Evolutionary conservation across 306 rosid genomes (phyloP).

Genomic region (Citrullus amarus): DNA sequence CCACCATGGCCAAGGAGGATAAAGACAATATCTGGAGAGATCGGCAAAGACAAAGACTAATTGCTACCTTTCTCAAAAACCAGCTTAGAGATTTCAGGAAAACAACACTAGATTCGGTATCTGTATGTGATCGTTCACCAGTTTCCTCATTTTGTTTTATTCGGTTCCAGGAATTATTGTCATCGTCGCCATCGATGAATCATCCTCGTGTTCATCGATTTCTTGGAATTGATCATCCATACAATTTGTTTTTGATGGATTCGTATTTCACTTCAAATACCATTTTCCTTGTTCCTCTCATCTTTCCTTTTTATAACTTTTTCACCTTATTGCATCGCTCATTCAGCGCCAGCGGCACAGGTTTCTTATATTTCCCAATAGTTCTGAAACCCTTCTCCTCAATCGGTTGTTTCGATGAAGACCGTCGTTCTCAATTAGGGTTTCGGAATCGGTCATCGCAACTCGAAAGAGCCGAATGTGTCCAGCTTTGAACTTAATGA

Average conservation of each 20-base stretch:
- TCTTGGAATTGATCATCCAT: background rate
- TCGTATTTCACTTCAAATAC: slow-evolving; percentile 1
- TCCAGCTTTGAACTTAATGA: slow-evolving; percentile 20
- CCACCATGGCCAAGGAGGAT: background rate
- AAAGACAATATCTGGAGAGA: slow-evolving; percentile 9
- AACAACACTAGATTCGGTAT: background rate
- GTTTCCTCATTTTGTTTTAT: background rate
- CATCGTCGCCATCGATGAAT: slow-evolving; percentile 24
- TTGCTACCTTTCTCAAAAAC: background rate
- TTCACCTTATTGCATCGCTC: background rate
- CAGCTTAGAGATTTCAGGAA: slow-evolving; percentile 14
- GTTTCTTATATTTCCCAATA: slow-evolving; percentile 5
- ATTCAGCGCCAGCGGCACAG: background rate
- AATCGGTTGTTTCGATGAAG: background rate
- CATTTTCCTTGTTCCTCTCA: slow-evolving; percentile 11
- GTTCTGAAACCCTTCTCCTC: background rate
- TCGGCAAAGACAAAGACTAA: slow-evolving; percentile 3
- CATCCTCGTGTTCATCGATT: slow-evolving; percentile 37
- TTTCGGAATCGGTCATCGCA: background rate
- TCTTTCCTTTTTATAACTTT: slow-evolving; percentile 2
- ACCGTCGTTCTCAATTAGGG: background rate
- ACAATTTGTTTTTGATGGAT: background rate
- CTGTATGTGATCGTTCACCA: background rate
- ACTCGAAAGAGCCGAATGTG: slow-evolving; percentile 14
- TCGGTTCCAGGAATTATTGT: slow-evolving; percentile 1